A percentile compares a stretch with the other conserved stretches of the same genome.
Conservation (phyloP, 2,329 filamentous ascomycete species). For the Fusarium tanahbumbuense region DNA sequence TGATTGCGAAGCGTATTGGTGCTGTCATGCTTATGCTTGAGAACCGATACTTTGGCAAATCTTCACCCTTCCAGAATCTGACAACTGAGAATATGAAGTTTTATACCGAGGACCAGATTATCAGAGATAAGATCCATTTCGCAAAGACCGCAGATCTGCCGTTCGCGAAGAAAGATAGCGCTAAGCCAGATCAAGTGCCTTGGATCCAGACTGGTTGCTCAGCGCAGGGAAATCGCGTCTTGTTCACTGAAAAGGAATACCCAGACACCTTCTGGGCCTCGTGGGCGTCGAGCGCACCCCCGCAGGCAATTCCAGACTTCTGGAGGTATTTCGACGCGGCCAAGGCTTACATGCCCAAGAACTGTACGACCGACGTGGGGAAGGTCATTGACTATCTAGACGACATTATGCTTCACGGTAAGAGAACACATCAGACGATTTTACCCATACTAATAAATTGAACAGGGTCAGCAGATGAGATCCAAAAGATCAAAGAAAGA, state of each 20-base stretch:
- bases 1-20: slow-evolving; percentile 7
- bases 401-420: not conserved
- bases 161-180: not conserved
- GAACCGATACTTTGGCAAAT: slow-evolving; percentile 6
- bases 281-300: slow-evolving; percentile 3
- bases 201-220: slow-evolving; percentile 14
- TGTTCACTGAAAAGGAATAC: slow-evolving; percentile 2
- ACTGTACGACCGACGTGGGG: not conserved
- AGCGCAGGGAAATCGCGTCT: not conserved
- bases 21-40: slow-evolving; percentile 6
- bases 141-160: not conserved
- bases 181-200: not conserved
- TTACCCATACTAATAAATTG: not conserved
- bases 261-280: not conserved
- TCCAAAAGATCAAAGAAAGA: not conserved
- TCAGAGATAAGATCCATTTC: slow-evolving; percentile 12
- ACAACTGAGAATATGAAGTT: slow-evolving; percentile 4
- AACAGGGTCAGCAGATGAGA: not conserved
- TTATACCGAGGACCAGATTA: slow-evolving; percentile 4
- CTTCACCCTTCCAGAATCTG: not conserved
- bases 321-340: slow-evolving; percentile 15
- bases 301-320: not conserved
- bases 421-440: not conserved
- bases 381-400: slow-evolving; percentile 7
- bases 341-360: slow-evolving; percentile 8